Evolutionary conservation across 371 early-diverging fungal species (phyloP), one percentile per base, ranked within the genome.

Genomic region (Mortierella sp.): DNA sequence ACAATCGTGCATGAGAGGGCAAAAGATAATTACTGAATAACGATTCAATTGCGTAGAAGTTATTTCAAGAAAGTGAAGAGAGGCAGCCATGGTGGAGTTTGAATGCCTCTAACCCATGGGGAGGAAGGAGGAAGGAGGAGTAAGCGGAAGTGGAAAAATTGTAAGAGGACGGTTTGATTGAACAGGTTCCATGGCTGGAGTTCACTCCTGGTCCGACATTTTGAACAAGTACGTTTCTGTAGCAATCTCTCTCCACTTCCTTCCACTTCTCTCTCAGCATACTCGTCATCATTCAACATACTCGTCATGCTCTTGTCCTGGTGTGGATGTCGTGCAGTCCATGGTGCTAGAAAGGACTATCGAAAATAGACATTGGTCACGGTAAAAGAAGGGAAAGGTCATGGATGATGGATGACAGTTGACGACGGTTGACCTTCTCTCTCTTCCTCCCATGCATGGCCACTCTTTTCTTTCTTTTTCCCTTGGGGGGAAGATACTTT

Each of bases 1-100:
- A 32, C 65, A 65, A 65, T 65, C 65, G 65, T 38, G 65, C 65
- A 65, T 65, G 41, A 38, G 6, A 10, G 2, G 18, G 1, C 7
- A 18, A 29, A 18, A 4, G 65, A 65, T 65, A 65, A 35, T 4
- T 63, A 11, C 12, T 32, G 10, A 16, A 65, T 38, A 4, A 18
- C 63, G 4, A 27, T 63, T 35, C 32, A 65, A 35, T 65, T 29
- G 60, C 0, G 11, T 60, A 7, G 18, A 35, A 38, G 65, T 65
- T 65, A 65, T 65, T 65, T 65, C 65, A 18, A 65, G 65, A 16
- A 16, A 16, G 12, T 16, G 10, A 18, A 21, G 4, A 51, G 51
- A 51, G 51, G 60, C 60, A 21, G 65, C 65, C 65, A 38, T 18
- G 6, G 65, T 35, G 35, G 65, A 65, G 65, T 65, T 65, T 65